These are phyloP conservation scores for Apiotrichum domesticum DNA, from an alignment of 1,284 basidiomycete species.

Conservation along the genomic window DNA sequence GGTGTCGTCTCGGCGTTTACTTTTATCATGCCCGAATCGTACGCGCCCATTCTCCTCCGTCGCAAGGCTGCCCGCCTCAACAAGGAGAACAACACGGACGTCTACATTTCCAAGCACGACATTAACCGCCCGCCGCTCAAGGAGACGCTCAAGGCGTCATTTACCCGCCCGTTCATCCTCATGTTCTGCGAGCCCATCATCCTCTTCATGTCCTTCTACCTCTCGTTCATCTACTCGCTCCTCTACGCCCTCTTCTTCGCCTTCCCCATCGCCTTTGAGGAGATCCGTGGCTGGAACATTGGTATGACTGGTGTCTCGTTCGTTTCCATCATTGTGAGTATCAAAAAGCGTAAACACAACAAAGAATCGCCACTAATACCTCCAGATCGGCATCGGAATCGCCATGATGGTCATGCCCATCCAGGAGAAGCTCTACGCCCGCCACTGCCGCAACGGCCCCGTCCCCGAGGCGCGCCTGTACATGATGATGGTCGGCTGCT, in stretches of 20 bases:
- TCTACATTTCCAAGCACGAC: constrained; percentile 42
- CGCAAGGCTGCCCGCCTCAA: constrained; percentile 39
- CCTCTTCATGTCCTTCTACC: constrained; percentile 49
- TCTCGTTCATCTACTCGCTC: constrained; percentile 49
- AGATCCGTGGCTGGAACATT: constrained; percentile 41
- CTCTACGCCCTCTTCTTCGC: constrained; percentile 44
- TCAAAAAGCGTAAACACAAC: background rate
- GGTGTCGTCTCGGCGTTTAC: constrained; percentile 34
- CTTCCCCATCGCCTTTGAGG: constrained; percentile 42
- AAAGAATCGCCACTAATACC: background rate
- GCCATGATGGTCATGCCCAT: constrained; percentile 33
- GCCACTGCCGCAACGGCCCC: constrained; percentile 18
- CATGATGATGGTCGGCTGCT: constrained; percentile 35
- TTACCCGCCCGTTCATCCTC: constrained; percentile 45
- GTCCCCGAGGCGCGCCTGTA: constrained; percentile 34
- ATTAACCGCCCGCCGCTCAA: constrained; percentile 26
- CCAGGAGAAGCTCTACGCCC: constrained; percentile 37
- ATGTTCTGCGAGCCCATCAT: constrained; percentile 48
- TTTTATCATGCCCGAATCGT: constrained; percentile 46
- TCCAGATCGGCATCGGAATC: constrained; percentile 32
- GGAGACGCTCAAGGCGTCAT: constrained; percentile 39
- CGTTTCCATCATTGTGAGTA: constrained; percentile 36
- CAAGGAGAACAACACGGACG: constrained; percentile 41
- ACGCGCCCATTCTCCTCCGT: constrained; percentile 43
- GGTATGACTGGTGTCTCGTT: constrained; percentile 44